Conservation (phyloP, 1,284 basidiomycete genomes). For the Ustilago tritici region DNA sequence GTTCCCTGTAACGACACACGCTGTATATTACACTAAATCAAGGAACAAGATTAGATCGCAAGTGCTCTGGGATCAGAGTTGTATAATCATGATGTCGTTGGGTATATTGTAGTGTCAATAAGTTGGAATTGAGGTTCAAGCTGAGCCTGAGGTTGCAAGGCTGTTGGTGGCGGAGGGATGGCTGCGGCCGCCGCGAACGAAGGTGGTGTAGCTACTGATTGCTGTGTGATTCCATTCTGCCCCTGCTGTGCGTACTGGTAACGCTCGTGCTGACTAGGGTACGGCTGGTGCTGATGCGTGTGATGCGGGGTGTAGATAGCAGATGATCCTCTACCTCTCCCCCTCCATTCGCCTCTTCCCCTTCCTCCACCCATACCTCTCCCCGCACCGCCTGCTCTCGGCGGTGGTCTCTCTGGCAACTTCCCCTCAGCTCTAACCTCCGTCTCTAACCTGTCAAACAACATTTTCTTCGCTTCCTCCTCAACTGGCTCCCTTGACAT, state of each 20-base stretch:
- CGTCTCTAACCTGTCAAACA: conserved; percentile 22
- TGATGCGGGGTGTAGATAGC: conserved; percentile 31
- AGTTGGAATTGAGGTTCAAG: conserved; percentile 2
- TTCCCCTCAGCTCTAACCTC: conserved; percentile 19
- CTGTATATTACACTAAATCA: not conserved
- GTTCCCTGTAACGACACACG: not conserved
- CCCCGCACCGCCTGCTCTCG: conserved; percentile 16
- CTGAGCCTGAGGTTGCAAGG: not conserved
- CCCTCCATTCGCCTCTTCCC: conserved; percentile 18
- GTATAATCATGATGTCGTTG: not conserved
- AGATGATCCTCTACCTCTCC: conserved; percentile 19
- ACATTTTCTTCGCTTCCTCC: conserved; percentile 21
- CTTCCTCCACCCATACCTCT: conserved; percentile 18
- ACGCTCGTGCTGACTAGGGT: not conserved
- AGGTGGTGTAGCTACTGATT: not conserved
- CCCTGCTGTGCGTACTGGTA: not conserved
- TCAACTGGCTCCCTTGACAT: conserved; percentile 24
- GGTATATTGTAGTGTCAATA: conserved; percentile 10
- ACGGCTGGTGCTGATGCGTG: conserved; percentile 19
- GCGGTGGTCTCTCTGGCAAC: conserved; percentile 32
- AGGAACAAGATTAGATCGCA: not conserved
- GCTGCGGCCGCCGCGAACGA: conserved; percentile 38
- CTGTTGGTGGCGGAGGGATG: conserved; percentile 8
- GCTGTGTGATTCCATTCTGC: not conserved
- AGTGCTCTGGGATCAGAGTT: not conserved